Conservation (phyloP, 2,329 filamentous ascomycete species). For the Trichoderma breve region DNA sequence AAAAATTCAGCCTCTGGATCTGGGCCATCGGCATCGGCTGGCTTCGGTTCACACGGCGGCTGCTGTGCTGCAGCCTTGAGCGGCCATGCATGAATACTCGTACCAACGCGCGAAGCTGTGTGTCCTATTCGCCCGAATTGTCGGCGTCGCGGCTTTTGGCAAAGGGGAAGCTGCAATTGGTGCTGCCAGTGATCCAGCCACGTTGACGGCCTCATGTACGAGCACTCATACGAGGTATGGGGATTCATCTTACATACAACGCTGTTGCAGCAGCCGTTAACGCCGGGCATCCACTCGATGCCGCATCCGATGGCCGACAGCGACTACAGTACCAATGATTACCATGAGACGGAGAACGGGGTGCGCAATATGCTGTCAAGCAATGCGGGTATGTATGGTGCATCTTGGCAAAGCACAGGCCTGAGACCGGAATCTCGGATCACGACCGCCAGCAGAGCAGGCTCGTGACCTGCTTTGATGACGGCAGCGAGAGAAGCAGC, state of each 20-base stretch:
- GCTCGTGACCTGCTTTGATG: slow-evolving; percentile 10
- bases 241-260: not conserved
- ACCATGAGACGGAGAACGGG: not conserved
- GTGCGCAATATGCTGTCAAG: not conserved
- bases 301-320: slow-evolving; percentile 5
- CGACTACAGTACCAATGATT: not conserved
- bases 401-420: not conserved
- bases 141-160: not conserved
- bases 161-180: not conserved
- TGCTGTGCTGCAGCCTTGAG: not conserved
- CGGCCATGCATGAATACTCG: not conserved
- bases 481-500: not conserved
- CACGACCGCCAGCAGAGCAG: not conserved
- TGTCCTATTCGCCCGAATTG: not conserved
- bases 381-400: not conserved
- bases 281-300: not conserved
- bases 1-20: slow-evolving; percentile 6
- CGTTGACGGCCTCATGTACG: not conserved
- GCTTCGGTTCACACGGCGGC: slow-evolving; percentile 20
- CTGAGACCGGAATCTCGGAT: not conserved
- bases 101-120: not conserved
- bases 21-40: slow-evolving; percentile 16
- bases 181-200: not conserved
- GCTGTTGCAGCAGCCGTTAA: not conserved
- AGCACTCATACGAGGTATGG: not conserved